phyloP scores from a whole-genome alignment of 495 filamentous ascomycete species.

The Tuber indicum region DNA sequence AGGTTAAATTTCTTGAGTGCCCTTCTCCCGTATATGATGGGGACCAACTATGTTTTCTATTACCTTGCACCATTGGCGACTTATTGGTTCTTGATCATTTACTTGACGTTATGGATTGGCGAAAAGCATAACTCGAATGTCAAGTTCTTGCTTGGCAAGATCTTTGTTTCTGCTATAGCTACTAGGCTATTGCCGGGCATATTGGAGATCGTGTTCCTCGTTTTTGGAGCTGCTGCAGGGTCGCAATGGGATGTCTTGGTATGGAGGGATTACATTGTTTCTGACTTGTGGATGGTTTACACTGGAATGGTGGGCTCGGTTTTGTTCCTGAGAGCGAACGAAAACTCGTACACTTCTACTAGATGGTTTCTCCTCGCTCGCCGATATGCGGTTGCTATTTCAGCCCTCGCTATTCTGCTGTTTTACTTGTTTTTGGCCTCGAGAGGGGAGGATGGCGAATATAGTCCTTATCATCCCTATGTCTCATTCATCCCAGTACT shows the following conservation, averaged over 20 bases:
- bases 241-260: constrained; percentile 47
- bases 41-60: constrained; percentile 54
- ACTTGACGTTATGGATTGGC: constrained; percentile 47
- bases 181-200: constrained; percentile 47
- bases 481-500: constrained; percentile 53
- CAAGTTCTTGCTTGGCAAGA: constrained; percentile 48
- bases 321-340: constrained; percentile 39
- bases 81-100: constrained; percentile 58
- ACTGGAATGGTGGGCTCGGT: constrained; percentile 50
- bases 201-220: constrained; percentile 45
- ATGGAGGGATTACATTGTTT: constrained; percentile 47
- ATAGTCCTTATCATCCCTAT: constrained; percentile 52
- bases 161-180: constrained; percentile 47
- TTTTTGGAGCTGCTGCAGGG: constrained; percentile 43
- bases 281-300: constrained; percentile 52
- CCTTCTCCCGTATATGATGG: constrained; percentile 53
- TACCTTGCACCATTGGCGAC: constrained; percentile 55
- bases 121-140: constrained; percentile 45
- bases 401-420: constrained; percentile 29
- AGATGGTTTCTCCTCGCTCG: constrained; percentile 10
- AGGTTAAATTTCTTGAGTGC: constrained; percentile 54
- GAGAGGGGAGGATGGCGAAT: constrained; percentile 44
- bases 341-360: constrained; percentile 17
- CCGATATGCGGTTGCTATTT: constrained; percentile 31
- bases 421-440: constrained; percentile 43